Percentiles rank a stretch among this genome's conserved stretches.
These are phyloP conservation scores for Lactifluus echinatus DNA, from an alignment of 768 basidiomycete species.

Conservation along the genomic window DNA sequence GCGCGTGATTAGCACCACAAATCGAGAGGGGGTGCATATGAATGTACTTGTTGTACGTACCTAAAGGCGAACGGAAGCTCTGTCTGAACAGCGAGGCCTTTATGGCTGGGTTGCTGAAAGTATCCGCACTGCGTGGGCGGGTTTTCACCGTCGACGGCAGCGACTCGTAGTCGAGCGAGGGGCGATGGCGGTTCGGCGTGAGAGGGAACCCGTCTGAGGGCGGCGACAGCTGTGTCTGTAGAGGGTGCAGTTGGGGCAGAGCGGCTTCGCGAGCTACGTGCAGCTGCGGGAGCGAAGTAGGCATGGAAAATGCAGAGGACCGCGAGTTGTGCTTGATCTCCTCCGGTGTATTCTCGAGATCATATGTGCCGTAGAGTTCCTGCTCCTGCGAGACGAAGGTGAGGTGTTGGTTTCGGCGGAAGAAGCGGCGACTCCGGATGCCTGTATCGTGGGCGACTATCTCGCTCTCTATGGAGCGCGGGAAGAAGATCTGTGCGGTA, in stretches of 20 bases:
- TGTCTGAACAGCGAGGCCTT: not conserved
- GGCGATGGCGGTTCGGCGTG: slow-evolving; percentile 14
- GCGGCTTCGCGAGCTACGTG: not conserved
- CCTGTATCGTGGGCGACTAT: slow-evolving; percentile 7
- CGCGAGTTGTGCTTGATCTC: not conserved
- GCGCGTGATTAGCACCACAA: not conserved
- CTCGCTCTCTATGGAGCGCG: slow-evolving; percentile 20
- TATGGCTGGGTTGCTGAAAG: slow-evolving; percentile 8
- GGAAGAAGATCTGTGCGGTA: slow-evolving; percentile 18
- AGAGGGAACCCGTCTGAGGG: slow-evolving; percentile 2
- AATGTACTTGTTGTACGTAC: not conserved
- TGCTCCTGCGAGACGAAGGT: slow-evolving; percentile 18
- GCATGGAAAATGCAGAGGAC: not conserved
- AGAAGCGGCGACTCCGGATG: slow-evolving; percentile 2
- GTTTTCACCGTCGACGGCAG: not conserved
- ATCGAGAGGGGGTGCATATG: not conserved
- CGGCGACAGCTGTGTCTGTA: too few relatives aligned
- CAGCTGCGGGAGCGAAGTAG: not conserved
- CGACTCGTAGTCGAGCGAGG: not conserved
- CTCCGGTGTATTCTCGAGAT: not conserved
- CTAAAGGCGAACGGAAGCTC: slow-evolving; percentile 5
- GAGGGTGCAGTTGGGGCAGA: not conserved
- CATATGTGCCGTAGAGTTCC: slow-evolving; percentile 17
- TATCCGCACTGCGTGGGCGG: not conserved
- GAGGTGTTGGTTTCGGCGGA: slow-evolving; percentile 5